Evolutionary conservation across 2,329 filamentous ascomycete species (phyloP), one percentile per base, ranked within the genome.

Genomic region (Cladosporium sp.): DNA sequence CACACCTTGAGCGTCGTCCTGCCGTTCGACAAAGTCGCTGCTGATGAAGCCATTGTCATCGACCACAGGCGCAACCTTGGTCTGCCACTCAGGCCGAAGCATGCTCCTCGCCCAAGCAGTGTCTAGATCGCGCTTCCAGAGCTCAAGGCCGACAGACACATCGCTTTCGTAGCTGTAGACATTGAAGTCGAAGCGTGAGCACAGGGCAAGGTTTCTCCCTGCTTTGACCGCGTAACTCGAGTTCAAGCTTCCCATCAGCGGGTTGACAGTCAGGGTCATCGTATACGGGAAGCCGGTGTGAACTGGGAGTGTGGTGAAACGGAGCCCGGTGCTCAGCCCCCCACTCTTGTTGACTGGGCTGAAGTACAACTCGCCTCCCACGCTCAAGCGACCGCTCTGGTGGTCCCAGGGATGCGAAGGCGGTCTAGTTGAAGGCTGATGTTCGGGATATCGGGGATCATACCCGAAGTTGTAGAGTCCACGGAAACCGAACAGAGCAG

Each of bases 151-250:
- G 19, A 97, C 80, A 22, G 90, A 85, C 77, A 95, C 86, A 54
- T 93, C 87, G 66, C 89, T 95, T 74, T 98, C 93, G 74, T 96
- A 98, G 67, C 89, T 95, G 72, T 96, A 97, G 46, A 96, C 87
- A 65, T 98, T 98, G 72, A 98, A 98, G 66, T 95, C 90, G 72
- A 97, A 92, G 46, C 87, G 84, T 18, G 90, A 95, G 58, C 90
- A 93, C 46, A 98, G 79, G 9, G 89, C 87, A 60, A 95, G 82
- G 63, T 89, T 83, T 33, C 81, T 81, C 3, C 89, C 89, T 2
- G 92, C 92, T 64, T 89, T 86, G 44, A 97, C 88, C 0, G 93
- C 88, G 68, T 98, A 98, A 13, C 84, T 95, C 34, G 90, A 89
- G 53, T 87, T 91, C 55, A 98, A 78, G 65, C 89, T 95, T 14